These are phyloP conservation scores for Dactylellina haptotyla DNA, from an alignment of 2,329 filamentous ascomycete genomes.

Conservation along the genomic window DNA sequence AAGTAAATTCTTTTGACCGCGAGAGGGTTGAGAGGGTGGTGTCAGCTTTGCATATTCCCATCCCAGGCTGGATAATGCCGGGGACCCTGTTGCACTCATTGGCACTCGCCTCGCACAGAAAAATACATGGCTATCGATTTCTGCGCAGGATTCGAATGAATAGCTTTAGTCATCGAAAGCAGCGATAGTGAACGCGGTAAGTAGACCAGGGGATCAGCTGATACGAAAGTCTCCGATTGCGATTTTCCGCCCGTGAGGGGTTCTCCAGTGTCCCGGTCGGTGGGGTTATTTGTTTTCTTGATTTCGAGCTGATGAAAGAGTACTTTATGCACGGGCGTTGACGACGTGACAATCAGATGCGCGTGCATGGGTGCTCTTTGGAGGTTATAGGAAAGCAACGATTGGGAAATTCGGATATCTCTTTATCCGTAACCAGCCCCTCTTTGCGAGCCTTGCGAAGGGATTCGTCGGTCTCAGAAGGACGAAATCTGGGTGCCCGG, in stretches of 20 bases:
- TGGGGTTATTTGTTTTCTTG: background rate
- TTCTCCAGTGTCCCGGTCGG: background rate
- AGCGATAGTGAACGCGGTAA: constrained; percentile 5
- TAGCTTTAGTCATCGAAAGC: constrained; percentile 32
- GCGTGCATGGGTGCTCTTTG: background rate
- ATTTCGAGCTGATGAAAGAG: too few species aligned
- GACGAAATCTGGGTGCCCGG: too few species aligned
- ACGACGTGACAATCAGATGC: background rate
- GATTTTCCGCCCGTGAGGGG: background rate
- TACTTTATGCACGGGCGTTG: background rate
- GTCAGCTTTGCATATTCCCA: constrained; percentile 42
- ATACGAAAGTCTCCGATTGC: constrained; percentile 30
- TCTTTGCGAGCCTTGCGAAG: too few species aligned
- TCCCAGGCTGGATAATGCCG: constrained; percentile 15
- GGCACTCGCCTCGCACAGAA: too few species aligned
- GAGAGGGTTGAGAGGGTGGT: constrained; percentile 9
- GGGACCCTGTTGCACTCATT: too few species aligned
- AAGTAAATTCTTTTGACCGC: too few species aligned
- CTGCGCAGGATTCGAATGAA: background rate
- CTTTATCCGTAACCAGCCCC: too few species aligned
- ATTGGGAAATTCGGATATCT: background rate
- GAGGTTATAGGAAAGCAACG: background rate
- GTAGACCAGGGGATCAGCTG: constrained; percentile 12
- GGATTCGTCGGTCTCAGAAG: too few species aligned
- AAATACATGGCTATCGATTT: too few species aligned